These are phyloP conservation scores for Neurospora discreta DNA, from an alignment of 495 filamentous ascomycete genomes.

Conservation along the genomic window DNA sequence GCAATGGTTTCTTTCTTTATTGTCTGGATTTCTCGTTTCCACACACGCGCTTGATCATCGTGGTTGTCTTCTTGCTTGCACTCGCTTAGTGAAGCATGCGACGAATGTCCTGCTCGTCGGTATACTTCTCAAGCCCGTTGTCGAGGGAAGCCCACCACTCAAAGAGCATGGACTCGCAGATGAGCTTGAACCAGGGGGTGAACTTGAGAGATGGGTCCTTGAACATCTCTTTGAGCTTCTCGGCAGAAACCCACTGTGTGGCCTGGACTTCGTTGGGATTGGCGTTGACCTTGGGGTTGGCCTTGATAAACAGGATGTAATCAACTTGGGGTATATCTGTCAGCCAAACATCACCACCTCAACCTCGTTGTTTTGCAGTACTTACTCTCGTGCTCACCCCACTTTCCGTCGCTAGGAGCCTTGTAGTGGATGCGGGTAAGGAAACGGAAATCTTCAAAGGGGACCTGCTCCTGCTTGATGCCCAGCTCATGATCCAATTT, in stretches of 20 bases:
- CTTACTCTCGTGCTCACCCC: slow-evolving; percentile 98
- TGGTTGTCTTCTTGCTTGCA: not conserved
- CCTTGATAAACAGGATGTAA: slow-evolving; percentile 98
- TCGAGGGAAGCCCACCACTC: slow-evolving; percentile 96
- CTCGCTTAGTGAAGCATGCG: slow-evolving; percentile 50
- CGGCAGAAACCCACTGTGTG: slow-evolving; percentile 68
- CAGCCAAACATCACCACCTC: slow-evolving; percentile 1
- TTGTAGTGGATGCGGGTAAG: slow-evolving; percentile 97
- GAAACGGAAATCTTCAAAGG: slow-evolving; percentile 82
- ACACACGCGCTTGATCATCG: not conserved
- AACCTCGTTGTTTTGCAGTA: not conserved
- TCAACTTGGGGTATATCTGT: slow-evolving; percentile 59
- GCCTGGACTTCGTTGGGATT: slow-evolving; percentile 86
- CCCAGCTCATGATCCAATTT: slow-evolving; percentile 93
- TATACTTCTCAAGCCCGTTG: slow-evolving; percentile 69
- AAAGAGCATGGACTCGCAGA: slow-evolving; percentile 94
- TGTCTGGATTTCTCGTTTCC: not conserved
- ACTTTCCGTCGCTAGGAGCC: slow-evolving; percentile 92
- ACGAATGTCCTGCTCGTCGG: slow-evolving; percentile 73
- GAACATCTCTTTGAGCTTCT: slow-evolving; percentile 80
- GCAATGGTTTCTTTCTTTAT: not conserved
- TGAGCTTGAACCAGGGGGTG: slow-evolving; percentile 99
- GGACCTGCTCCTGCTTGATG: slow-evolving; percentile 84
- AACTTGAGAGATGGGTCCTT: slow-evolving; percentile 67
- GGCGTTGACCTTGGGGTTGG: slow-evolving; percentile 67